These are phyloP conservation scores for Ganoderma resinaceum DNA, from an alignment of 1,284 basidiomycete species.

Conservation along the genomic window DNA sequence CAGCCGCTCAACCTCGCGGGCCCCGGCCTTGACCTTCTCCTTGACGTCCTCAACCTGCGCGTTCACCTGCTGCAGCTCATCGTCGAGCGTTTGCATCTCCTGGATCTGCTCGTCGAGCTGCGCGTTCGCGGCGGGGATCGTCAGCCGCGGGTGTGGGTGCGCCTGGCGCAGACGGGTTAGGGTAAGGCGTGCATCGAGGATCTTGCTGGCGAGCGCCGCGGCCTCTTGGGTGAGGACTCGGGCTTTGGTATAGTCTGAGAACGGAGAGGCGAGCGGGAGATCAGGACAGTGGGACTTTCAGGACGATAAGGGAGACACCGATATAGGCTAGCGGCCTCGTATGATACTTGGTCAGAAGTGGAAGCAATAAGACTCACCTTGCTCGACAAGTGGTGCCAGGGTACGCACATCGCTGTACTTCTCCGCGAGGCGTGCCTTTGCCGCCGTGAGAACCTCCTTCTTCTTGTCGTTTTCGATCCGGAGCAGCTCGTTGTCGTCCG, in stretches of 20 bases:
- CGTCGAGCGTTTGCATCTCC: constrained; percentile 77
- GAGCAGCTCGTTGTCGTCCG: constrained; percentile 76
- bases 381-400: constrained; percentile 69
- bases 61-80: constrained; percentile 55
- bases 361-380: constrained; percentile 50
- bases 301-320: background rate
- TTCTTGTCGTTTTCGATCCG: constrained; percentile 68
- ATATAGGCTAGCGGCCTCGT: background rate
- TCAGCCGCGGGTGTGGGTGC: constrained; percentile 80
- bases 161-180: constrained; percentile 80
- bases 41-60: constrained; percentile 59
- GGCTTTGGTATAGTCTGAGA: constrained; percentile 70
- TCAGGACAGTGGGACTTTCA: background rate
- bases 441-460: constrained; percentile 69
- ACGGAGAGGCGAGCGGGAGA: background rate
- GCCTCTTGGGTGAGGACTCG: constrained; percentile 62
- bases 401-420: constrained; percentile 66
- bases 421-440: constrained; percentile 68
- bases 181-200: constrained; percentile 81
- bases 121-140: constrained; percentile 72
- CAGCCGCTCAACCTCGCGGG: constrained; percentile 68
- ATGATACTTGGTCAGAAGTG: background rate
- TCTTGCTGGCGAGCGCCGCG: constrained; percentile 69
- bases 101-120: constrained; percentile 74
- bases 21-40: constrained; percentile 61